phyloP scores from a whole-genome alignment of 306 rosid genomes.

The Acacia melanoxylon region DNA sequence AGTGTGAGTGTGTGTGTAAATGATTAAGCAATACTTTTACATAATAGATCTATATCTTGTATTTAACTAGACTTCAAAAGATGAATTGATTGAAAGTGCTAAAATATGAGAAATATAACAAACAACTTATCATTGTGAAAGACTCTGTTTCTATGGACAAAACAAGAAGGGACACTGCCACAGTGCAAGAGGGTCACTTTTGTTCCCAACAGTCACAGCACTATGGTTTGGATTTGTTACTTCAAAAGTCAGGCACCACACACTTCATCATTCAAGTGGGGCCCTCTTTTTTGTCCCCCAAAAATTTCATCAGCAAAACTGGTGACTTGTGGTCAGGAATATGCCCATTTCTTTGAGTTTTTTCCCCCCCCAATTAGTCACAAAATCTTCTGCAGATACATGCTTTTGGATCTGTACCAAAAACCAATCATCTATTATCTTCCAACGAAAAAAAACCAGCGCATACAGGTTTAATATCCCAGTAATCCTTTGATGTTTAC shows the following conservation, averaged over 20 bases:
- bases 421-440: neutral
- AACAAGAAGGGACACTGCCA: neutral
- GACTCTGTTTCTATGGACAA: neutral
- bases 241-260: neutral
- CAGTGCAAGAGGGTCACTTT: conserved; percentile 5
- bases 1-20: neutral
- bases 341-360: neutral
- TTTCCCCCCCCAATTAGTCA: no score
- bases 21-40: neutral
- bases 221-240: neutral
- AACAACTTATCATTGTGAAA: neutral
- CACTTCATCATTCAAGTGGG: conserved; percentile 14
- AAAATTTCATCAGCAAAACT: neutral
- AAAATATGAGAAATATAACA: neutral
- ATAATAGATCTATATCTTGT: neutral
- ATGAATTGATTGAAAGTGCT: neutral
- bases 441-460: neutral
- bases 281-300: neutral
- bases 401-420: neutral
- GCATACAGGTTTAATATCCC: neutral
- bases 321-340: neutral
- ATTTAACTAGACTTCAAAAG: neutral
- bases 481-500: neutral
- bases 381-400: neutral
- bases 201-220: conserved; percentile 1